These are phyloP conservation scores for Pseudofabraea citricarpa DNA, from an alignment of 2,329 filamentous ascomycete genomes.

Conservation along the genomic window DNA sequence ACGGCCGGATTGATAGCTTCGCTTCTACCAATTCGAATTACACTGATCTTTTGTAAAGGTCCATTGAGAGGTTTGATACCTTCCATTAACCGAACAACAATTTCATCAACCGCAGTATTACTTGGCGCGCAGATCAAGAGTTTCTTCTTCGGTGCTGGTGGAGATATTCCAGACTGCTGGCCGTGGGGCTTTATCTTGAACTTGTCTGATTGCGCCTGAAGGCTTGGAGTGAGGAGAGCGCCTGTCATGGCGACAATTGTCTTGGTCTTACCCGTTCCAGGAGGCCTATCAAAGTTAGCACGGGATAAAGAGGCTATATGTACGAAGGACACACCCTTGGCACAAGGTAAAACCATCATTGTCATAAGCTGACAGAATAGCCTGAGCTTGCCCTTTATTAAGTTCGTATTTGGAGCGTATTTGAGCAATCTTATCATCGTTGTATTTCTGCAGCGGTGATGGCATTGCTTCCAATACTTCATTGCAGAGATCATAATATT, in stretches of 20 bases:
- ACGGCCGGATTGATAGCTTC: conserved; percentile 91
- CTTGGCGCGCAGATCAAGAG: conserved; percentile 95
- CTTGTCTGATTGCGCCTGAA: conserved; percentile 25
- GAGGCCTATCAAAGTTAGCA: conserved; percentile 54
- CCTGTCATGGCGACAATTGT: conserved; percentile 97
- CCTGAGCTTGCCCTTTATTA: conserved; percentile 85
- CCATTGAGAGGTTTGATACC: conserved; percentile 78
- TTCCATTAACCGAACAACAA: conserved; percentile 86
- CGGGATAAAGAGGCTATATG: conserved; percentile 1
- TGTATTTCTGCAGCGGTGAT: conserved; percentile 79
- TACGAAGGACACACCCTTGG: conserved; percentile 59
- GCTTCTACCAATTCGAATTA: conserved; percentile 83
- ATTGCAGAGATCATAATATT: conserved; percentile 93
- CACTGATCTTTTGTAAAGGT: conserved; percentile 69
- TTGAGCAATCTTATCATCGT: conserved; percentile 64
- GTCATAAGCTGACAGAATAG: conserved; percentile 84
- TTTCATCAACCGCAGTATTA: conserved; percentile 94
- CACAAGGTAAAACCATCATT: conserved; percentile 97
- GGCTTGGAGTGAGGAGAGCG: conserved; percentile 61
- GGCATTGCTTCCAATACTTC: conserved; percentile 88
- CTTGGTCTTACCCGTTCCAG: conserved; percentile 96
- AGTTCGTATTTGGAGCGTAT: conserved; percentile 75
- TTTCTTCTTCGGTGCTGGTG: conserved; percentile 60
- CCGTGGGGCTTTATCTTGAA: conserved; percentile 24
- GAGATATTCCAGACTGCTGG: conserved; percentile 28